Base-by-base conservation (phyloP, 139 green algal species). In the Chlamydomonas sphaeroides region DNA sequence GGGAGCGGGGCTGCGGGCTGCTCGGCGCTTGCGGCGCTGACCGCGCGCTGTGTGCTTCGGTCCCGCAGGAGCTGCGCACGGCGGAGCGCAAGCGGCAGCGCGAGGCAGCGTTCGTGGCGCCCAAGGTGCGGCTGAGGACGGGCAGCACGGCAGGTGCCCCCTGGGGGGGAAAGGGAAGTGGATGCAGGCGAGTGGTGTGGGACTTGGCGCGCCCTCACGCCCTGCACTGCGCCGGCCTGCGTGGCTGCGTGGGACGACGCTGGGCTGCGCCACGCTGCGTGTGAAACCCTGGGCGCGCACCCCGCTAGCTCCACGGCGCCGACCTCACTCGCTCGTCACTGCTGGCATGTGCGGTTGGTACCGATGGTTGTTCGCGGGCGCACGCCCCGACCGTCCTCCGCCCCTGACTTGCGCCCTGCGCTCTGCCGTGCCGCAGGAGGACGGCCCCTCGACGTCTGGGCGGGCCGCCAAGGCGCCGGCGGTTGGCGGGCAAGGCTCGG, bases 61-160 rank as follows among this genome's bases (percentile, higher is more conserved):
- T n/a, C n/a, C n/a, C n/a, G n/a, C 88, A 92, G 73, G 85, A 78
- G 48, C 78, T 84, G 70, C 89, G 78, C 0, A 68, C 81, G 23
- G 91, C 90, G 33, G 91, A 94, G 81, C 85, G 84, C 39, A 88
- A 96, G 89, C 86, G 85, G 61, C 77, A 93, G 83, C 83, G 96
- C 23, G 88, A 97, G 87, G 95, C 90, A 30, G 93, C 95, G 0
- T 99, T 98, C 79, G 83, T 96, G 65, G 90, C 96, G 48, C 95
- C 95, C 6, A 91, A 93, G 83, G 94, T 80, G 73, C 21, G 74
- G 18, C n/a, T 30, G 45, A 30, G 68, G 3, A 26, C 36, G 32
- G 35, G 10, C 15, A 66, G 32, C 11, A 5, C 36, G 6, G 51
- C 21, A 61, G 51, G 51, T 25, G 45, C 33, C 6, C n/a, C 42